phyloP scores from a whole-genome alignment of 2,329 filamentous ascomycete species.

The Aspergillus tamarii region DNA sequence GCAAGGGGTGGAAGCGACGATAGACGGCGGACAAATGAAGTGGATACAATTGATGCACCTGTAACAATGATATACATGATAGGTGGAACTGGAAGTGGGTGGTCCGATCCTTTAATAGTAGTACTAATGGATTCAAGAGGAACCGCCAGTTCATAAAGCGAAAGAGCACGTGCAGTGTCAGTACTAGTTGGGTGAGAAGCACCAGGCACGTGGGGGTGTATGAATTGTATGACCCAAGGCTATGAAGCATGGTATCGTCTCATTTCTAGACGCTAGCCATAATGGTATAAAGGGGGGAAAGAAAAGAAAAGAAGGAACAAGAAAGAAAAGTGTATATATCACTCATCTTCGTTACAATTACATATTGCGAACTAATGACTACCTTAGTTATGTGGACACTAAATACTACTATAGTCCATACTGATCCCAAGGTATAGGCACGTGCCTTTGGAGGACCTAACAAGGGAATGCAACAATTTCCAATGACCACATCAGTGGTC shows the following conservation, averaged over 20 bases:
- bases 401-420: background rate
- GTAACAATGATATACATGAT: background rate
- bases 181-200: background rate
- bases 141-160: background rate
- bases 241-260: no score
- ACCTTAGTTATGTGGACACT: background rate
- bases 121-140: background rate
- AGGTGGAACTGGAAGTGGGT: background rate
- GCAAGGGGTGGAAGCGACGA: background rate
- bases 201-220: background rate
- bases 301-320: background rate
- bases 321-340: background rate
- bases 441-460: background rate
- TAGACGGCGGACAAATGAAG: background rate
- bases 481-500: no score
- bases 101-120: background rate
- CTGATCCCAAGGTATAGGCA: background rate
- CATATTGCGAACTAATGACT: background rate
- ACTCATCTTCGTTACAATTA: background rate
- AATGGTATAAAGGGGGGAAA: background rate
- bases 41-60: background rate
- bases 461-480: no score
- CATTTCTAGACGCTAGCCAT: no score
- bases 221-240: background rate
- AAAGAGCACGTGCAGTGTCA: background rate